Base-by-base conservation (phyloP, 371 early-diverging fungal species). In the Amoeboaphelidium protococcarum region DNA sequence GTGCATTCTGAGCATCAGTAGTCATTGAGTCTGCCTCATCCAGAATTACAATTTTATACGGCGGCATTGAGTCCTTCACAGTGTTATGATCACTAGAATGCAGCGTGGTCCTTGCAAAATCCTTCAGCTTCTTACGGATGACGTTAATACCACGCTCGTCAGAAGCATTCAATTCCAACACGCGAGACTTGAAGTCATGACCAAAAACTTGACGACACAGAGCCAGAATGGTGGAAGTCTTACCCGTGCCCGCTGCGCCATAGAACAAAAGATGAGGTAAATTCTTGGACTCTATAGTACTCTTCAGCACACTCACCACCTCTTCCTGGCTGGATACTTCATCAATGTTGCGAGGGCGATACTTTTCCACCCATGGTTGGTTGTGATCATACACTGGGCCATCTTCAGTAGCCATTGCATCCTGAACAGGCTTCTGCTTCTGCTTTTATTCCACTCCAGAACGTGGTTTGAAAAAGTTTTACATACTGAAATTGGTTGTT, bases 21-120 rank as follows among this genome's bases (percentile, higher is more conserved):
- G 96, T 98, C 92, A 99, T 85, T 3, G 88, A 84, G 67, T 99
- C 99, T 0, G 94, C 96, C 66, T 99, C 99, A 58, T 99, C 99
- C 49, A 99, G 69, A 54, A 99, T 87, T 42, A 99, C 74, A 31
- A 97, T 75, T 59, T 98, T 99, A 66, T 76, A 88, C 2, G 83
- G 82, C 2, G 89, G 87, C 48, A 65, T 66, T 24, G 73, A 73
- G 49, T 62, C 62, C 6, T 51, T 54, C 46, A 45, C 25, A 47
- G 21, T 25, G 3, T 43, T n/a, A n/a, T n/a, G n/a, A n/a, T n/a
- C n/a, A n/a, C 56, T 63, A 13, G 49, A 54, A 12, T 65, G 64
- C 10, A 83, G 75, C 0, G 73, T 67, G 0, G 73, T 64, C 22
- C 79, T 65, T 3, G 98, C 92, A 77, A 97, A 99, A 51, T 80